These are phyloP conservation scores for Microascus cirrosus DNA, from an alignment of 2,329 filamentous ascomycete genomes.

Conservation along the genomic window DNA sequence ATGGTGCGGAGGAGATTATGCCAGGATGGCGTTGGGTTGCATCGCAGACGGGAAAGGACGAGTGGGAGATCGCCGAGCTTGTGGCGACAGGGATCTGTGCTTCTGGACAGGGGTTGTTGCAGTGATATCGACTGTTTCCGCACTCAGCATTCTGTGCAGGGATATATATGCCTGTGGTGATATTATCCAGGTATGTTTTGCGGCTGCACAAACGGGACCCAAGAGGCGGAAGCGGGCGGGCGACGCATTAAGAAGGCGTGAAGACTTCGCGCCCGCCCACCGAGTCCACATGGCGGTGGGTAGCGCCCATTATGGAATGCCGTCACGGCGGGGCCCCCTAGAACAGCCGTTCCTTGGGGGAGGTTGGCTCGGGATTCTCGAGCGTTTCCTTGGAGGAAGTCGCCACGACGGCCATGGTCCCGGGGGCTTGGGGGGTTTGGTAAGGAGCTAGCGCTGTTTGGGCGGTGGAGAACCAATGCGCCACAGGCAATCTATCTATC, in stretches of 20 bases:
- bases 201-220: not conserved
- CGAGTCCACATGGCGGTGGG: not conserved
- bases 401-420: not conserved
- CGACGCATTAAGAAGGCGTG: not conserved
- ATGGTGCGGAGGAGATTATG: not conserved
- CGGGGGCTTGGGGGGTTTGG: not conserved
- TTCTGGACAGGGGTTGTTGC: not conserved
- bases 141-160: too few species aligned
- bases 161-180: too few species aligned
- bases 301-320: not conserved
- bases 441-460: not conserved
- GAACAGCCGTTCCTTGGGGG: not conserved
- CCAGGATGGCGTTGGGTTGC: not conserved
- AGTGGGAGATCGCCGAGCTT: not conserved
- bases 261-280: not conserved
- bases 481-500: too few species aligned
- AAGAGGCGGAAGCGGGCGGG: not conserved
- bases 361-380: not conserved
- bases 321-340: not conserved
- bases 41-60: not conserved
- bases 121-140: not conserved
- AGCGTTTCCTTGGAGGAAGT: not conserved
- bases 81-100: not conserved
- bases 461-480: not conserved
- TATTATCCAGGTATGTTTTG: not conserved